These are phyloP conservation scores for Cystoisospora suis DNA, from an alignment of 169 alveolate genomes.

Conservation along the genomic window DNA sequence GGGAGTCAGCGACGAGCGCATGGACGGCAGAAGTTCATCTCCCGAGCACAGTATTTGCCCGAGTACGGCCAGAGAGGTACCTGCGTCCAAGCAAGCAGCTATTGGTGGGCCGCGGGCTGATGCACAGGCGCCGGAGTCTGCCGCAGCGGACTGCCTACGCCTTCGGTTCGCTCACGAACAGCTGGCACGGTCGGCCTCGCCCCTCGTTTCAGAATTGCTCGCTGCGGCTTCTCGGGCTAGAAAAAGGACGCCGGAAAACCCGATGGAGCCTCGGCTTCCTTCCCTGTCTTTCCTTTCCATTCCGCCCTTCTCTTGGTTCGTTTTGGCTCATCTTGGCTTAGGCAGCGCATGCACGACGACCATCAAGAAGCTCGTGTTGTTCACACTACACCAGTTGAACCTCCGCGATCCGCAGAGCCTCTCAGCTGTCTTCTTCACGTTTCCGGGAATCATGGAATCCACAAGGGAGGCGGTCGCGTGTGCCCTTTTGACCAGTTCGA, in stretches of 20 bases:
- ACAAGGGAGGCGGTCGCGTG: slow-evolving; percentile 25
- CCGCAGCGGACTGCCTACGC: slow-evolving; percentile 17
- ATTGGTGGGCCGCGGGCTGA: too few relatives aligned
- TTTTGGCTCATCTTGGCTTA: not conserved
- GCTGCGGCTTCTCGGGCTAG: not conserved
- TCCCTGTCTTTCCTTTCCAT: not conserved
- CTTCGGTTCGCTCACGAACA: slow-evolving; percentile 22
- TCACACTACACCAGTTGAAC: slow-evolving; percentile 64
- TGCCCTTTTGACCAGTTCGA: slow-evolving; percentile 43
- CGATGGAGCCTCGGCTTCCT: not conserved
- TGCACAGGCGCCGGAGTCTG: not conserved
- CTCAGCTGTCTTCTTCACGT: slow-evolving; percentile 41
- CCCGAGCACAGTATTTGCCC: too few relatives aligned
- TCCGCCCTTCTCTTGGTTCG: slow-evolving; percentile 29
- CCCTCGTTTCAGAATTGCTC: slow-evolving; percentile 1
- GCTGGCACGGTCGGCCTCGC: slow-evolving; percentile 11
- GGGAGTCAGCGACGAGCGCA: too few relatives aligned
- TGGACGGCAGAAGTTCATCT: too few relatives aligned
- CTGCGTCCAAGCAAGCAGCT: too few relatives aligned
- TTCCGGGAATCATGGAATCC: slow-evolving; percentile 43
- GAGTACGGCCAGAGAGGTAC: too few relatives aligned
- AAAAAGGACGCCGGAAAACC: too few relatives aligned
- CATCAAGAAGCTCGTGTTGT: slow-evolving; percentile 48
- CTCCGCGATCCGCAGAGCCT: slow-evolving; percentile 48
- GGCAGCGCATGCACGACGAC: slow-evolving; percentile 4